Evolutionary conservation across 1,139 yeast species (phyloP), one percentile per base, ranked within the genome.

Genomic region (Candida albicans): DNA sequence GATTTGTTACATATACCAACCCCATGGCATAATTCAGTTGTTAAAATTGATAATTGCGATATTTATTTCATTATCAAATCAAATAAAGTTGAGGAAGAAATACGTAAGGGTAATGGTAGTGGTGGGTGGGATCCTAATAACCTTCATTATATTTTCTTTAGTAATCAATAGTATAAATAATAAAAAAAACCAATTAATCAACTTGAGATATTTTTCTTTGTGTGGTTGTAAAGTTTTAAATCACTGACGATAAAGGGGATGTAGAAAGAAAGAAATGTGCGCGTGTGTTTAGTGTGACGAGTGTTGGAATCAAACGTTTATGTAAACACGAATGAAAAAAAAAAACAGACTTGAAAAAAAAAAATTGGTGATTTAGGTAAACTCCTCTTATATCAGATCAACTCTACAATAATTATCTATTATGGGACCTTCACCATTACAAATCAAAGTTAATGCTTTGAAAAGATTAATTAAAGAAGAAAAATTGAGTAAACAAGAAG

Each of bases 401-500:
- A 10, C 8, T 14, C 11, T 14, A 14, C 35, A 33, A 18, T 18
- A 18, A 18, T 18, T 18, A 18, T 18, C 5, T 18, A 52, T 28
- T 41, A 89, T 87, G 91, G 78, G 91, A 2, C 96, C 96, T 37
- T 71, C 90, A 1, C 82, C 77, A 50, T 64, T 87, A 43, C 87
- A 86, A 55, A 88, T 90, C 64, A 89, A 89, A 57, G 74, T 79
- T 40, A 81, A 79, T 51, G 95, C 96, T 3, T 71, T 90, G 42
- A 77, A 78, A 51, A 75, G 96, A 49, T 73, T 91, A 33, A 57
- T 85, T 43, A 88, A 88, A 55, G 97, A 90, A 59, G 82, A 84
- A 53, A 59, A 59, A 12, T 69, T 82, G 35, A 90, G 89, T 60
- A 68, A 75, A 40, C 71, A 76, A 47, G 96, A 90, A 58, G 73